Evolutionary conservation across 176 grass and related monocot genomes (phyloP).

Genomic region (Carex myosuroides): DNA sequence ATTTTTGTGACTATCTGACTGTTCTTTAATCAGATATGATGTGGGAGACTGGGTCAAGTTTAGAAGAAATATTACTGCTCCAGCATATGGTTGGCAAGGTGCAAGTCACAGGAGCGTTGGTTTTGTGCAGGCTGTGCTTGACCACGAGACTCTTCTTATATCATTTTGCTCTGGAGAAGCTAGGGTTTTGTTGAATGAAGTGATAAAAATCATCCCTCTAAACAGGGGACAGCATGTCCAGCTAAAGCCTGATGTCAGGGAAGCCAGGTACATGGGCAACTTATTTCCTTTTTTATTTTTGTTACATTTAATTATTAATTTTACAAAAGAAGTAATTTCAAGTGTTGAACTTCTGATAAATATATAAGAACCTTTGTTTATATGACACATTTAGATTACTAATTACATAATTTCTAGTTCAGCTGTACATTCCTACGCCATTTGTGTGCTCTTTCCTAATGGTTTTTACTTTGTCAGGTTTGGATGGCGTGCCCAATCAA

Average conservation of each 20-base stretch:
- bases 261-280: constrained; percentile 66
- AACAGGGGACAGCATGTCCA: constrained; percentile 98
- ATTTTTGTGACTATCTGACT: constrained; percentile 22
- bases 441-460: background rate
- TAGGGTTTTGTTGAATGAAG: constrained; percentile 72
- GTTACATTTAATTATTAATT: constrained; percentile 17
- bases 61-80: constrained; percentile 65
- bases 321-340: constrained; percentile 3
- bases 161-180: constrained; percentile 99
- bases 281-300: background rate
- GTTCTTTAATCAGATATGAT: constrained; percentile 63
- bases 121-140: constrained; percentile 79
- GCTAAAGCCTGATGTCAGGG: constrained; percentile 67
- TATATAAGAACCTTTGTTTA: background rate
- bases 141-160: constrained; percentile 63
- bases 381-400: background rate
- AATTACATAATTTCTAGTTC: background rate
- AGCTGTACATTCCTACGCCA: constrained; percentile 1
- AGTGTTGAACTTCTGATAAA: background rate
- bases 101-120: constrained; percentile 83
- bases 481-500: constrained; percentile 92
- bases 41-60: constrained; percentile 94
- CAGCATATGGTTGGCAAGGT: constrained; percentile 88
- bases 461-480: constrained; percentile 41
- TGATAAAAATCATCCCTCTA: constrained; percentile 95